Evolutionary conservation across 495 filamentous ascomycete genomes (phyloP).

Genomic region (Podospora anserina): DNA sequence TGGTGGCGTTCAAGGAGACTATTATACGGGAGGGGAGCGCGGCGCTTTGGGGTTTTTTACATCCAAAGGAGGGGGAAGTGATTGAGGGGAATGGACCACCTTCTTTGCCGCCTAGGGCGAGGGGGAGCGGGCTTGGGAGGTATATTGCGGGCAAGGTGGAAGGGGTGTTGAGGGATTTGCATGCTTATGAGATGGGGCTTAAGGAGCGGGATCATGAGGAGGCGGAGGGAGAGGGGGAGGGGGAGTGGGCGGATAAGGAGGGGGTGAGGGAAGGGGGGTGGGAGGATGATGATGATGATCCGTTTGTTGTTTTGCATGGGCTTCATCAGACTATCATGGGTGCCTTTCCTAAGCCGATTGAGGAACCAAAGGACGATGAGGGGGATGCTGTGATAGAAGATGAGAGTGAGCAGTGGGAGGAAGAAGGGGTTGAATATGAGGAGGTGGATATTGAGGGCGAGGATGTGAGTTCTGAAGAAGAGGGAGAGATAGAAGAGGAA

Average conservation of each 20-base stretch:
- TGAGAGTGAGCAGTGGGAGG: background rate
- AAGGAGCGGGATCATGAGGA: background rate
- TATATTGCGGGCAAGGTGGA: slow-evolving; percentile 2
- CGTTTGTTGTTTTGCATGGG: background rate
- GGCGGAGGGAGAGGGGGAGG: background rate
- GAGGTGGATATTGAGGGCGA: background rate
- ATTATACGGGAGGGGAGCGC: slow-evolving; percentile 20
- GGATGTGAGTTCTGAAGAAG: background rate
- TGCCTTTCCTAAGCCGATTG: background rate
- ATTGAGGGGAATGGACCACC: background rate
- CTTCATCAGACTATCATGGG: slow-evolving; percentile 1
- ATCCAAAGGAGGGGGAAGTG: background rate
- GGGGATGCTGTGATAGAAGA: background rate
- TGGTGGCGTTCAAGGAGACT: slow-evolving; percentile 23
- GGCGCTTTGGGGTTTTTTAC: slow-evolving; percentile 20
- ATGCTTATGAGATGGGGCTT: background rate
- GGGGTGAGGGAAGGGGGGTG: background rate
- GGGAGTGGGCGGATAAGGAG: background rate
- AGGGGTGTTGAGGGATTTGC: background rate
- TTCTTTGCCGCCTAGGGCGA: background rate
- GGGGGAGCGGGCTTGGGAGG: background rate
- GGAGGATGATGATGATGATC: background rate
- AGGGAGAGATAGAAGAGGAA: background rate
- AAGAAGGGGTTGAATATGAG: background rate
- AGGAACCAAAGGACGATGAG: background rate